A percentile compares a stretch with the other conserved stretches of the same genome.
Conservation (phyloP, 768 basidiomycete species). For the Gloeopeniophorella convolvens region DNA sequence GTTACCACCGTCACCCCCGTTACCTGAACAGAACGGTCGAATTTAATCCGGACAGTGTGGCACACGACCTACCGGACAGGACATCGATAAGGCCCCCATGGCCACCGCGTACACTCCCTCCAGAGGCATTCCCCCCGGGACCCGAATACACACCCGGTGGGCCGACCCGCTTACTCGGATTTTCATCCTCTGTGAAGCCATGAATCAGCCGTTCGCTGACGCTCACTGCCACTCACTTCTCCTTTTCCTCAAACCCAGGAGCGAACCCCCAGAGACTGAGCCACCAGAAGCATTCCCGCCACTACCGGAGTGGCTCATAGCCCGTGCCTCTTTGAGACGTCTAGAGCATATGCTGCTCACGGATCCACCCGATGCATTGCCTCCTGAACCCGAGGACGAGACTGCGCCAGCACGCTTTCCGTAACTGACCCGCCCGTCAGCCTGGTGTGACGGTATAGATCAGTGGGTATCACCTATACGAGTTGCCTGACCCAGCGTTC, state of each 20-base stretch:
- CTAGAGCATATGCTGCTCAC: slow-evolving; percentile 2
- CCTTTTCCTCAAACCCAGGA: neutral
- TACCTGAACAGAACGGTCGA: slow-evolving; percentile 5
- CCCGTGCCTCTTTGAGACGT: neutral
- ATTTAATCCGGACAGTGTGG: neutral
- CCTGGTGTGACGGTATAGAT: neutral
- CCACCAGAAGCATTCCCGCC: neutral
- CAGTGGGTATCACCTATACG: slow-evolving; percentile 2
- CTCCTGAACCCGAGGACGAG: slow-evolving; percentile 10
- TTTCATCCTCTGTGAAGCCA: neutral
- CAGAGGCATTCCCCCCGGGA: slow-evolving; percentile 16
- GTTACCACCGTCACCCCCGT: slow-evolving; percentile 21
- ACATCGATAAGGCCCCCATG: slow-evolving; percentile 4
- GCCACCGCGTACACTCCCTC: slow-evolving; percentile 12
- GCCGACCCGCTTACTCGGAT: neutral
- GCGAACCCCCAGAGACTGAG: neutral
- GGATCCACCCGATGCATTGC: slow-evolving; percentile 14
- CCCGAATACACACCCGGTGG: slow-evolving; percentile 13
- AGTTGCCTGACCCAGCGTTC: slow-evolving; percentile 5
- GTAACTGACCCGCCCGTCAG: neutral
- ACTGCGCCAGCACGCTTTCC: neutral
- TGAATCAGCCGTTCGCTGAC: too few species aligned
- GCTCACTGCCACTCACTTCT: neutral
- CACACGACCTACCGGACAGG: slow-evolving; percentile 14
- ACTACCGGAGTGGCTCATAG: neutral